A percentile compares a stretch with the other conserved stretches of the same genome.
Conservation (phyloP, 805 yeast genomes). For the Metschnikowia aberdeeniae region DNA sequence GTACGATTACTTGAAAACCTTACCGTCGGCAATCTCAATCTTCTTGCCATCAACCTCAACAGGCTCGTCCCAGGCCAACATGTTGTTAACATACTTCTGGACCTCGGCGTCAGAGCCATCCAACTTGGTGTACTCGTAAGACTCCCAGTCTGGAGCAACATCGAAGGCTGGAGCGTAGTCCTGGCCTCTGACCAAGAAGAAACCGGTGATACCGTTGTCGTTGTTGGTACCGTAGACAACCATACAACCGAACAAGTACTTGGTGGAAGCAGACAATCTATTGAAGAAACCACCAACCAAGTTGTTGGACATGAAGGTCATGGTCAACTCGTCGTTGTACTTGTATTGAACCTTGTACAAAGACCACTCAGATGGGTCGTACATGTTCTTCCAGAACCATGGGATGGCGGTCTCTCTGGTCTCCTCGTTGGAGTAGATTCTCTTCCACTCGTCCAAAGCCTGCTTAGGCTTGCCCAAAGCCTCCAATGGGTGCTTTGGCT, state of each 20-base stretch:
- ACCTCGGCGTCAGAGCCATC: slow-evolving; percentile 75
- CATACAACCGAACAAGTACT: slow-evolving; percentile 88
- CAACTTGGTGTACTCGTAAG: slow-evolving; percentile 77
- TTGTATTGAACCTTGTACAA: slow-evolving; percentile 93
- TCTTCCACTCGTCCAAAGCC: slow-evolving; percentile 90
- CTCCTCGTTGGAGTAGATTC: slow-evolving; percentile 94
- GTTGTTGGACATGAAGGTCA: slow-evolving; percentile 98
- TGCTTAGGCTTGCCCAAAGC: slow-evolving; percentile 68
- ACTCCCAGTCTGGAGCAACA: slow-evolving; percentile 99
- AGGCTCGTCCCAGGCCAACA: slow-evolving; percentile 99
- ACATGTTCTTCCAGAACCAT: slow-evolving; percentile 94
- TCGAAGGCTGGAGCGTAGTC: slow-evolving; percentile 87
- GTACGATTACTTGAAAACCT: slow-evolving; percentile 76
- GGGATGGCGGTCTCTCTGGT: slow-evolving; percentile 92
- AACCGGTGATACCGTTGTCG: slow-evolving; percentile 96
- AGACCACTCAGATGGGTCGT: slow-evolving; percentile 90
- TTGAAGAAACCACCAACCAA: slow-evolving; percentile 96
- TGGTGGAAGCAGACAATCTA: slow-evolving; percentile 88
- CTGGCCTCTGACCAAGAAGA: slow-evolving; percentile 92
- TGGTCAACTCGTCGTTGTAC: slow-evolving; percentile 95
- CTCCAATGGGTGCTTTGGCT: slow-evolving; percentile 90
- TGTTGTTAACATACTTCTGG: slow-evolving; percentile 77
- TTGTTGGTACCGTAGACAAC: slow-evolving; percentile 98
- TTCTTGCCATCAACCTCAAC: slow-evolving; percentile 71
- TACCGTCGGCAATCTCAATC: slow-evolving; percentile 93